Conservation (phyloP, 306 rosid species). For the Sphenostylis stenocarpa region DNA sequence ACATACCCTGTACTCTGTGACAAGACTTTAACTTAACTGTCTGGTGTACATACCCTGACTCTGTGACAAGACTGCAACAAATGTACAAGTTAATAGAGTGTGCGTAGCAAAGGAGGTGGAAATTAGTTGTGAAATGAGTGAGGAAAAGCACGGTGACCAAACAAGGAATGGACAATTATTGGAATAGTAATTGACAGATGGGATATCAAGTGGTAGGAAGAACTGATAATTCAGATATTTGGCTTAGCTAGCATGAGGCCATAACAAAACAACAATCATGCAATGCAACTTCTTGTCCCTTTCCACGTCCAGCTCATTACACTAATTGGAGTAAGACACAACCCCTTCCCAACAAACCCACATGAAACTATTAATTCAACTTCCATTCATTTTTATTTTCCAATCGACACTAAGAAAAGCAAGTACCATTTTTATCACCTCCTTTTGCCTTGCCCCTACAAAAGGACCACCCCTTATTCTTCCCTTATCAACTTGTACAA, state of each 20-base stretch:
- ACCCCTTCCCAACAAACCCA: constrained; percentile 66
- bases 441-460: constrained; percentile 43
- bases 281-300: constrained; percentile 66
- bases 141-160: constrained; percentile 29
- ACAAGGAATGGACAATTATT: constrained; percentile 26
- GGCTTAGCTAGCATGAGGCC: constrained; percentile 30
- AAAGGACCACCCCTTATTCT: constrained; percentile 29
- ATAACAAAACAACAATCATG: constrained; percentile 32
- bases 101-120: constrained; percentile 15
- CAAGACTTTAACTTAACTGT: background rate
- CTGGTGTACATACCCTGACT: too few relatives aligned
- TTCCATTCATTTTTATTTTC: constrained; percentile 17
- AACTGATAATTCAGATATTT: constrained; percentile 43
- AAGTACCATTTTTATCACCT: constrained; percentile 22
- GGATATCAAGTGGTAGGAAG: constrained; percentile 55
- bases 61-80: background rate
- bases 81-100: background rate
- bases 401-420: background rate
- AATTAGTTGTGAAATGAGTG: constrained; percentile 25
- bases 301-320: constrained; percentile 73
- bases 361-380: constrained; percentile 64
- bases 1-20: too few relatives aligned
- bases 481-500: constrained; percentile 20
- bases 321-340: constrained; percentile 59
- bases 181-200: constrained; percentile 47